Evolutionary conservation across 352 stramenopile species (phyloP).

Genomic region (Globisporangium iwayamae): DNA sequence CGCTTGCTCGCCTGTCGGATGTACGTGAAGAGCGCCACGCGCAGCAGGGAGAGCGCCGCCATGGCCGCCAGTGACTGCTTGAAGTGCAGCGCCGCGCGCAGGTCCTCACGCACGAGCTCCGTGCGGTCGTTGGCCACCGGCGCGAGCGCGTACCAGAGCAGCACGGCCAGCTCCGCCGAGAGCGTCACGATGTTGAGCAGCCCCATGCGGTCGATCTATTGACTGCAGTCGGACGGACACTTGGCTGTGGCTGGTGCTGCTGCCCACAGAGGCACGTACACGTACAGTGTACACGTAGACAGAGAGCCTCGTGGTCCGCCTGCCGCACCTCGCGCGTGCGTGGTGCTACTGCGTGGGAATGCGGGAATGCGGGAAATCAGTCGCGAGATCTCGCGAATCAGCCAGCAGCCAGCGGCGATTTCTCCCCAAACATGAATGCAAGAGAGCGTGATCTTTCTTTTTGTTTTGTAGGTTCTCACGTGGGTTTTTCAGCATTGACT

Average conservation of each 20-base stretch:
- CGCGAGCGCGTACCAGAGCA: constrained; percentile 52
- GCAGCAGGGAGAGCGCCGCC: constrained; percentile 43
- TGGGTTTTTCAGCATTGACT: too few relatives aligned
- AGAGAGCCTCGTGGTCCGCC: neutral
- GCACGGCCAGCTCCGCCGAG: constrained; percentile 45
- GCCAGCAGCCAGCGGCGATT: neutral
- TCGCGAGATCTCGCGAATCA: constrained; percentile 6
- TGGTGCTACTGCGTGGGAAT: neutral
- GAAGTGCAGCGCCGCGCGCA: constrained; percentile 37
- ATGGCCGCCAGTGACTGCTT: constrained; percentile 67
- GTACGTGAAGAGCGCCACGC: constrained; percentile 61
- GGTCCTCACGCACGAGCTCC: constrained; percentile 34
- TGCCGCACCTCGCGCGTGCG: neutral
- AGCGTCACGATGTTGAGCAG: constrained; percentile 66
- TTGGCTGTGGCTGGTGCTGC: neutral
- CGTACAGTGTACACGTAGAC: too few relatives aligned
- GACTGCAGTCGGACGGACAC: neutral
- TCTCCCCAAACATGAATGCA: too few relatives aligned
- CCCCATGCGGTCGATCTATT: constrained; percentile 35
- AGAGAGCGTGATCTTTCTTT: too few relatives aligned
- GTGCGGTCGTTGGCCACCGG: constrained; percentile 29
- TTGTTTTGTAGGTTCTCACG: too few relatives aligned
- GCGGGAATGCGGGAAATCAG: constrained; percentile 3
- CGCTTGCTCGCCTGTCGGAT: constrained; percentile 67
- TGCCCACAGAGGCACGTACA: neutral